Evolutionary conservation across 2,329 filamentous ascomycete species (phyloP), one percentile per base, ranked within the genome.

Genomic region (Elsinoe batatas): DNA sequence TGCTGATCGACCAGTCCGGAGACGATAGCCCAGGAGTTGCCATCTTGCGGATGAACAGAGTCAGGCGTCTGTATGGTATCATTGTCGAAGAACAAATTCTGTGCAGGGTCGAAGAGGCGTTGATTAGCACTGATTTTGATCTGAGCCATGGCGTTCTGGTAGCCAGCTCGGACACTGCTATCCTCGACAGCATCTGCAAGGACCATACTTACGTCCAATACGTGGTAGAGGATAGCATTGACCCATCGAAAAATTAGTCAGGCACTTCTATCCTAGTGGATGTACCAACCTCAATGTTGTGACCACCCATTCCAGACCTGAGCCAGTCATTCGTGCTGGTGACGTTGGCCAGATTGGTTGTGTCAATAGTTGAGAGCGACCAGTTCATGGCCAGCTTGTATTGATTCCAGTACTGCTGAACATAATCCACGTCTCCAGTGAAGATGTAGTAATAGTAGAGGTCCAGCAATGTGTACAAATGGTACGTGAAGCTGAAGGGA

Each of bases 21-120:
- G 42, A 72, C 61, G 15, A 73, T 60, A 0, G 74, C 65, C 70
- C 71, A 72, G 47, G 64, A 60, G 54, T 74, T 74, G 5, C 71
- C 79, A 59, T 83, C 80, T 67, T 85, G 80, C 0, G 81, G 79
- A 67, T 61, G 1, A 72, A 63, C 4, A 60, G 63, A 37, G 3
- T 37, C 36, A 13, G 36, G 12, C 36, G 36, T 37, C 36, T 37
- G 36, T 5, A 69, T 71, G 6, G 68, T 70, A 8, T 67, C 65
- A 54, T 71, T 72, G 58, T 74, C 69, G 43, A 64, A 65, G 63
- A 71, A 73, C 5, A 67, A 64, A 5, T 66, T 64, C 17, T 63
- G 64, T 15, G 53, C 50, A 20, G 54, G 61, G 35, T 64, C 62
- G 54, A 62, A 66, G 38, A 60, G 55, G 1, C 65, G 46, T 0